Evolutionary conservation across 2,329 filamentous ascomycete species (phyloP).

Genomic region (Xylaria sp.): DNA sequence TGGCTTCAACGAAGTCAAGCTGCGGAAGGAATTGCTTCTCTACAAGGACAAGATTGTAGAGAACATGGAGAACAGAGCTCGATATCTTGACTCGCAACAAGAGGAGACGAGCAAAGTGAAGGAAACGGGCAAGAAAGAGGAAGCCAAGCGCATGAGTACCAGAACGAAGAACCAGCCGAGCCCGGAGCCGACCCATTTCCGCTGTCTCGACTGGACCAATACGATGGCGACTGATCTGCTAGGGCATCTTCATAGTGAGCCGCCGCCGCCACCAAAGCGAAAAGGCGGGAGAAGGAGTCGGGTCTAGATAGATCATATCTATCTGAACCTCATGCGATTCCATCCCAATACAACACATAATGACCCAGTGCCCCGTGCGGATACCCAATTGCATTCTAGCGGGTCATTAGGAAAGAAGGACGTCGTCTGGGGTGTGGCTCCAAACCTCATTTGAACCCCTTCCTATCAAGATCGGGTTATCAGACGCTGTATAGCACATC

Average conservation of each 20-base stretch:
- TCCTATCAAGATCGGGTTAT: background rate
- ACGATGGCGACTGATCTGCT: constrained; percentile 66
- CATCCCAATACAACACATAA: background rate
- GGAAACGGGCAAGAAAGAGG: constrained; percentile 51
- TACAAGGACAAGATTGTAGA: constrained; percentile 80
- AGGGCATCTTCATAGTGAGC: constrained; percentile 67
- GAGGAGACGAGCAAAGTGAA: constrained; percentile 46
- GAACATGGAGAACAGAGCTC: constrained; percentile 82
- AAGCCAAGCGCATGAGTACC: constrained; percentile 58
- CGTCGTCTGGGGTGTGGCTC: background rate
- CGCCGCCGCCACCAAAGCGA: constrained; percentile 62
- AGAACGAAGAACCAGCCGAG: constrained; percentile 59
- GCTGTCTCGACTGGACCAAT: constrained; percentile 66
- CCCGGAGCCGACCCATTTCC: constrained; percentile 58
- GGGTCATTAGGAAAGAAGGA: background rate
- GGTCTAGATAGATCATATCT: background rate
- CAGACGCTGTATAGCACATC: too few relatives aligned
- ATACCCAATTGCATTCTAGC: background rate
- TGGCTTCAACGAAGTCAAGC: constrained; percentile 84
- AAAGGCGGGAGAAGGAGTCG: constrained; percentile 61
- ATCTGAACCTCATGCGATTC: background rate
- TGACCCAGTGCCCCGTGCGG: background rate
- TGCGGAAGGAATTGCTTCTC: constrained; percentile 84
- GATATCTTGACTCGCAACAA: constrained; percentile 69
- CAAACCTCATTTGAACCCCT: background rate